phyloP scores from a whole-genome alignment of 2,329 filamentous ascomycete species.

The Neofusicoccum parvum region DNA sequence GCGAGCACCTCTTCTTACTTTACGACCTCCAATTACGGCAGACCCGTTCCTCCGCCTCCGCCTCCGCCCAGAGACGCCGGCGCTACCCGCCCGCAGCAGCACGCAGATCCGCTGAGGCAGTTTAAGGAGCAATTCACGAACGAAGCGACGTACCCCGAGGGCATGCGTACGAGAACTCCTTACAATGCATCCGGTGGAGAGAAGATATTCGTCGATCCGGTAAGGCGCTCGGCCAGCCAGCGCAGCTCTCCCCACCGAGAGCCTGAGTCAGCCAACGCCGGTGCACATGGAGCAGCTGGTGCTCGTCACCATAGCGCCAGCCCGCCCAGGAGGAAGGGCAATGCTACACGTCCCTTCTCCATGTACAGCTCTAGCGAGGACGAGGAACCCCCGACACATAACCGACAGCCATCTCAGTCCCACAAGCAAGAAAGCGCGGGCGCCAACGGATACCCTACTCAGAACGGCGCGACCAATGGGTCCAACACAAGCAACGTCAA shows the following conservation, averaged over 20 bases:
- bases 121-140: constrained; percentile 32
- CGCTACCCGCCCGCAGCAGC: constrained; percentile 36
- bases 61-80: constrained; percentile 7
- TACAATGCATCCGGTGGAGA: constrained; percentile 59
- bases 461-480: not conserved
- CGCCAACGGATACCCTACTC: not conserved
- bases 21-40: constrained; percentile 30
- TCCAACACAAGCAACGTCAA: not conserved
- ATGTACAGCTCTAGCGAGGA: constrained; percentile 22
- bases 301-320: constrained; percentile 20
- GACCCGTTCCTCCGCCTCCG: constrained; percentile 29
- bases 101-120: constrained; percentile 41
- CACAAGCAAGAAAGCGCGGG: not conserved
- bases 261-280: constrained; percentile 24
- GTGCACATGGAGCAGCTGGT: not conserved
- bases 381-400: not conserved
- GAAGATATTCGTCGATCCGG: constrained; percentile 57
- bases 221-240: constrained; percentile 57
- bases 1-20: constrained; percentile 54
- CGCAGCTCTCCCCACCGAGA: constrained; percentile 48
- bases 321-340: constrained; percentile 18
- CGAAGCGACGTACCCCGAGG: constrained; percentile 49
- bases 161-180: constrained; percentile 52
- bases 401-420: not conserved
- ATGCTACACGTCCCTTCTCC: constrained; percentile 21